Base-by-base conservation (phyloP, 2,329 filamentous ascomycete species). In the Immersiporthe knoxdaviesiana region DNA sequence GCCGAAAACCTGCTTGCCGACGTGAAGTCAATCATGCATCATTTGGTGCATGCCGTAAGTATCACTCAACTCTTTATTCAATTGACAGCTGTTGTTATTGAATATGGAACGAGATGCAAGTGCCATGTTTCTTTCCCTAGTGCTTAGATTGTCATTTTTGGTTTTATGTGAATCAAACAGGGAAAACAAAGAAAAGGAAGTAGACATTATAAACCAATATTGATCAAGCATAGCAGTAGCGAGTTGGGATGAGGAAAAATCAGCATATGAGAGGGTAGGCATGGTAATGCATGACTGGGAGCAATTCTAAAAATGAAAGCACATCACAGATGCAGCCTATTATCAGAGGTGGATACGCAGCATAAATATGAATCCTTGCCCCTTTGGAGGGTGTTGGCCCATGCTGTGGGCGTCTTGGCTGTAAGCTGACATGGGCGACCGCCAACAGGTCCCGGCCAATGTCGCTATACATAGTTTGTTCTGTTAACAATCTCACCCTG, bases 391-490 rank as follows among this genome's bases (percentile, higher is more conserved):
- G 44, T 0, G 21, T 47, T 47, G 10, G 18, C 12, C 21, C 7
- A 21, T 21, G 21, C 18, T 47, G 44, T 47, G 44, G 44, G 44
- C 21, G 37, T 47, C 44, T 47, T 47, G 21, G 44, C 21, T 54
- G 50, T 56, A 56, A 56, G 52, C 52, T 56, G 52, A 56, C 52
- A 56, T 32, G 11, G 24, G 24, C 52, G 52, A 56, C 52, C 52
- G 27, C 52, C 52, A 56, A 32, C 52, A 30, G 52, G 52, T 18
- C 52, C 24, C 52, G 52, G 14, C 52, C 52, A 18, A 18, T 30
- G 27, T 56, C 52, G 24, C 52, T 56, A 56, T 56, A 56, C 52
- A 56, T 56, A 56, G 52, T 16, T 2, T 56, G 27, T 30, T 56
- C 27, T 12, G 14, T 56, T 56, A 56, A 18, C 24, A 56, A 30